These are phyloP conservation scores for Corynespora cassiicola DNA, from an alignment of 2,329 filamentous ascomycete species.

Conservation along the genomic window DNA sequence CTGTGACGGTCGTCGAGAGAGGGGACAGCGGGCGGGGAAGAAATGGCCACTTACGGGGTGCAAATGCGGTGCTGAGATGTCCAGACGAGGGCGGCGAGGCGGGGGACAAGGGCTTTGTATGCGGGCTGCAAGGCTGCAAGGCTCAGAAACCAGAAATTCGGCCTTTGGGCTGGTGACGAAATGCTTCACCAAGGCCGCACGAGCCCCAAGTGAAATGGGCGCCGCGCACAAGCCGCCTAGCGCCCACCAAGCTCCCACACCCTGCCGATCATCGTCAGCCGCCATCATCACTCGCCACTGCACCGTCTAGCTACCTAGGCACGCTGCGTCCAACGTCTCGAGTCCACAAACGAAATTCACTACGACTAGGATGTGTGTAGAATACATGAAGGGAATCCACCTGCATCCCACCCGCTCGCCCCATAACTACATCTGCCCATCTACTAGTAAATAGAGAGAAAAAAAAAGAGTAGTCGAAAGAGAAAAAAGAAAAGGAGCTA, in stretches of 20 bases:
- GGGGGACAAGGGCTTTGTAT: conserved; percentile 27
- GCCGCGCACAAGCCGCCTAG: not conserved
- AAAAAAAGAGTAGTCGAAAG: conserved; percentile 33
- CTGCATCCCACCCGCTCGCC: conserved; percentile 34
- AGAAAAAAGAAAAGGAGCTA: conserved; percentile 30
- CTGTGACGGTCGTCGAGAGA: no score
- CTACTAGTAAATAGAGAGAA: conserved; percentile 43
- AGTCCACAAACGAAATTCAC: conserved; percentile 46
- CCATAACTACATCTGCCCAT: conserved; percentile 39
- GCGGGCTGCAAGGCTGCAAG: conserved; percentile 19
- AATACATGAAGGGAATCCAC: conserved; percentile 49
- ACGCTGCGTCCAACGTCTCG: no score
- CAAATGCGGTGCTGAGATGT: not conserved
- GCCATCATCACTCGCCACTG: conserved; percentile 11
- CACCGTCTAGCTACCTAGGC: no score
- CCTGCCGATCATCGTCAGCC: conserved; percentile 37
- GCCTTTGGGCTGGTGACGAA: conserved; percentile 42
- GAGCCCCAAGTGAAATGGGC: no score
- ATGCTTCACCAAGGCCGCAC: conserved; percentile 33
- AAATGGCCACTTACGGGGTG: no score
- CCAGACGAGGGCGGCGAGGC: no score
- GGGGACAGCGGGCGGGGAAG: conserved; percentile 7
- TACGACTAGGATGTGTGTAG: conserved; percentile 49
- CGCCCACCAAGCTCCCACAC: conserved; percentile 13
- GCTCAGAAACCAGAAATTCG: conserved; percentile 40